Percentiles rank a stretch among this genome's conserved stretches.
Conservation (phyloP, 352 stramenopile genomes). For the Saprolegnia diclina region DNA sequence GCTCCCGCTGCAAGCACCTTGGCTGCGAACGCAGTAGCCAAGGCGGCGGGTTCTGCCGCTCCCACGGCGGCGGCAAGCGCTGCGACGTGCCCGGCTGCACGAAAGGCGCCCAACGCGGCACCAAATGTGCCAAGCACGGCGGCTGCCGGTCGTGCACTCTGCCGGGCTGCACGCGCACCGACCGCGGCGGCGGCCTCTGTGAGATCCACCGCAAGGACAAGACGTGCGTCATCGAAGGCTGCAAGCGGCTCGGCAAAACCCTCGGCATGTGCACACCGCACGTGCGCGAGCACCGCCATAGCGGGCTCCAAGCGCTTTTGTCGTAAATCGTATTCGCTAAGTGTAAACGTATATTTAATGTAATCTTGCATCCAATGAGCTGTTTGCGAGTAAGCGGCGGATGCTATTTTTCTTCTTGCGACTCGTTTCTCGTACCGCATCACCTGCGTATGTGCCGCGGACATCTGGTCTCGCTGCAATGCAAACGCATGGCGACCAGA, state of each 20-base stretch:
- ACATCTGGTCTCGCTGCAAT: no score
- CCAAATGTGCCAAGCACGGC: slow-evolving; percentile 44
- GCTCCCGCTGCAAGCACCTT: slow-evolving; percentile 74
- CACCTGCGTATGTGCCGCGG: no score
- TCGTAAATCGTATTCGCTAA: no score
- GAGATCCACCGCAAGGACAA: slow-evolving; percentile 72
- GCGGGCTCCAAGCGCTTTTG: no score
- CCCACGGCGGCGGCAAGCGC: slow-evolving; percentile 44
- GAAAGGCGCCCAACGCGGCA: slow-evolving; percentile 42
- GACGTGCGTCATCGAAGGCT: slow-evolving; percentile 75
- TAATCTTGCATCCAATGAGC: no score
- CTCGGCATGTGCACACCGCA: slow-evolving; percentile 86
- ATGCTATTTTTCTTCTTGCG: no score
- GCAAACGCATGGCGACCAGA: no score
- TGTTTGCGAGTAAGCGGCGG: no score
- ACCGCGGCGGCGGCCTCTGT: slow-evolving; percentile 76
- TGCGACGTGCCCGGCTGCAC: slow-evolving; percentile 45
- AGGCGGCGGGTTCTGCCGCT: slow-evolving; percentile 41
- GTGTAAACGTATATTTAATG: no score
- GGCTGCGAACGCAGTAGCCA: slow-evolving; percentile 73
- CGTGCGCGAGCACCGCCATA: slow-evolving; percentile 43
- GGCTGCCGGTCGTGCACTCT: slow-evolving; percentile 66
- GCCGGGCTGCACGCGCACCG: slow-evolving; percentile 70
- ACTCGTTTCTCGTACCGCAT: no score
- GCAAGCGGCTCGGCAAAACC: slow-evolving; percentile 81